Evolutionary conservation across 2,329 filamentous ascomycete genomes (phyloP).

Genomic region (Pyrenochaeta sp.): DNA sequence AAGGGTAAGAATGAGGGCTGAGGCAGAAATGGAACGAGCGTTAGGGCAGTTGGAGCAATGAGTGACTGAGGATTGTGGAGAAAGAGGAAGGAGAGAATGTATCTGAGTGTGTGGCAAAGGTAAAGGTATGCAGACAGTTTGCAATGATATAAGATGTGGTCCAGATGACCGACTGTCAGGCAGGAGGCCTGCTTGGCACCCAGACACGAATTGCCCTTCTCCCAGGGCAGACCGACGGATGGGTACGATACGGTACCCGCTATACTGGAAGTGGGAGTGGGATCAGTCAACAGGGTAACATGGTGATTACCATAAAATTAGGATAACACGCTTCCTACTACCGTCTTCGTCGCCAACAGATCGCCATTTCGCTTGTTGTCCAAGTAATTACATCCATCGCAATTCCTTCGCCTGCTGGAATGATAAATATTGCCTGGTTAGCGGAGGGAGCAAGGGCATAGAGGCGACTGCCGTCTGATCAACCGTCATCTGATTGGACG

Average conservation of each 20-base stretch:
- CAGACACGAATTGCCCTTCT: constrained; percentile 32
- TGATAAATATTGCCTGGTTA: constrained; percentile 48
- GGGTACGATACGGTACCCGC: constrained; percentile 41
- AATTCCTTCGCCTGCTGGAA: constrained; percentile 38
- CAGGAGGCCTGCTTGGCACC: constrained; percentile 37
- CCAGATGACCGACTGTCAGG: constrained; percentile 27
- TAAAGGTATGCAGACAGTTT: constrained; percentile 31
- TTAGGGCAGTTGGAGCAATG: constrained; percentile 54
- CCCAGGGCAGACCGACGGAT: constrained; percentile 32
- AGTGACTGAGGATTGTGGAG: constrained; percentile 53
- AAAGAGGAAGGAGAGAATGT: constrained; percentile 43
- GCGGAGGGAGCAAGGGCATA: constrained; percentile 49
- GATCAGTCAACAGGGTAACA: constrained; percentile 43
- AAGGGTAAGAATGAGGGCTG: constrained; percentile 50
- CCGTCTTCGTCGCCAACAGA: constrained; percentile 24
- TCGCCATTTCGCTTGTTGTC: constrained; percentile 41
- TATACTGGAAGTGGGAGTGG: constrained; percentile 34
- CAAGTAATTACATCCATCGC: constrained; percentile 41
- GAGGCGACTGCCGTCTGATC: constrained; percentile 40
- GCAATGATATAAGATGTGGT: constrained; percentile 44
- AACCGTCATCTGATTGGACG: constrained; percentile 47
- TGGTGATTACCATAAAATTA: constrained; percentile 42
- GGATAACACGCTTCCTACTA: constrained; percentile 43
- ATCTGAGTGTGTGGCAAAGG: constrained; percentile 36
- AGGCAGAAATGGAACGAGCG: constrained; percentile 50